Percentiles rank a stretch among this genome's conserved stretches.
Evolutionary conservation across 768 basidiomycete species (phyloP).

Genomic region (Hortiboletus flavorubellus): DNA sequence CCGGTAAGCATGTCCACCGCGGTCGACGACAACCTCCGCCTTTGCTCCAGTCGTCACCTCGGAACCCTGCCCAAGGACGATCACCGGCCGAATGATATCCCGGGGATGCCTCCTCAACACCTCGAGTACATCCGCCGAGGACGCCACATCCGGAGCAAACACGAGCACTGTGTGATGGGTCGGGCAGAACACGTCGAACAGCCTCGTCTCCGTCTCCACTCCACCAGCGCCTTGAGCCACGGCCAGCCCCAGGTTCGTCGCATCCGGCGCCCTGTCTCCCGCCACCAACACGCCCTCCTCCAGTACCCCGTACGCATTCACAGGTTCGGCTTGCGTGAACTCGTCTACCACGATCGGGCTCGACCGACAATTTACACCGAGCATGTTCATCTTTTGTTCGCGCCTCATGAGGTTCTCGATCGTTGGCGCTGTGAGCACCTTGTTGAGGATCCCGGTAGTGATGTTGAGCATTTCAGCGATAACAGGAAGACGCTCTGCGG

Average conservation of each 20-base stretch:
- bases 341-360: conserved; percentile 39
- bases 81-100: conserved; percentile 2
- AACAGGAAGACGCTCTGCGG: conserved; percentile 43
- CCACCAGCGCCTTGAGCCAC: background rate
- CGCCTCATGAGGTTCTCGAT: background rate
- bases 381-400: conserved; percentile 16
- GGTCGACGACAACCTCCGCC: conserved; percentile 36
- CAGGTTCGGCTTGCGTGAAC: conserved; percentile 13
- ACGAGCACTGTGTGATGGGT: conserved; percentile 30
- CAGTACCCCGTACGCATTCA: conserved; percentile 13
- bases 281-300: conserved; percentile 33
- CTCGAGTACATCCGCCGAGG: conserved; percentile 6
- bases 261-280: conserved; percentile 46
- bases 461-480: conserved; percentile 43
- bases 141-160: conserved; percentile 16
- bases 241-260: conserved; percentile 34
- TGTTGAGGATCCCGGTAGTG: conserved; percentile 29
- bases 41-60: conserved; percentile 6
- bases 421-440: background rate
- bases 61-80: conserved; percentile 12
- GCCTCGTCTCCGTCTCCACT: background rate
- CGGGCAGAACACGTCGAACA: conserved; percentile 26
- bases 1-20: conserved; percentile 36
- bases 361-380: conserved; percentile 36
- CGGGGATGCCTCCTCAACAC: conserved; percentile 4